phyloP scores from a whole-genome alignment of 2,329 filamentous ascomycete species.

The Cladosporium sp. region DNA sequence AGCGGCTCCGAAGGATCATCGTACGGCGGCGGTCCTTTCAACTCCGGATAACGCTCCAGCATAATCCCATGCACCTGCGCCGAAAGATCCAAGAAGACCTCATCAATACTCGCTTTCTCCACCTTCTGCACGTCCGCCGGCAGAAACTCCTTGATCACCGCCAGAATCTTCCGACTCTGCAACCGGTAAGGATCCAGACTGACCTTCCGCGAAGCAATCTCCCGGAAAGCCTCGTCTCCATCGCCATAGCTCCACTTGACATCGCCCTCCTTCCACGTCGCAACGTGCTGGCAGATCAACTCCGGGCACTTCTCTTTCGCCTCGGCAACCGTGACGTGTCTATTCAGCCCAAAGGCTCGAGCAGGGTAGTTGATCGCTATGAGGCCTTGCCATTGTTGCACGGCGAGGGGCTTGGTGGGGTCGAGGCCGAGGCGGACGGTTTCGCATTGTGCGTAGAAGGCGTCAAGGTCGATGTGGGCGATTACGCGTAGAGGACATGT shows the following conservation, averaged over 20 bases:
- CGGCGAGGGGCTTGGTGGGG: constrained; percentile 78
- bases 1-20: constrained; percentile 68
- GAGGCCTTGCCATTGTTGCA: constrained; percentile 92
- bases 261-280: constrained; percentile 90
- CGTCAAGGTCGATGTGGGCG: constrained; percentile 92
- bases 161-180: constrained; percentile 79
- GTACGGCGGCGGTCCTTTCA: constrained; percentile 67
- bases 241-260: constrained; percentile 83
- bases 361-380: constrained; percentile 97
- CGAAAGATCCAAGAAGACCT: constrained; percentile 91
- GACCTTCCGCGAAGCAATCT: constrained; percentile 88
- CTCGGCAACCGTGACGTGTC: constrained; percentile 77
- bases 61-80: constrained; percentile 76
- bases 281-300: constrained; percentile 86
- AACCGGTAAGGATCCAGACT: constrained; percentile 88
- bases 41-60: constrained; percentile 72
- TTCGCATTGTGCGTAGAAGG: constrained; percentile 94
- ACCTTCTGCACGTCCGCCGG: constrained; percentile 67
- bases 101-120: constrained; percentile 93
- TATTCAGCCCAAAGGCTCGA: constrained; percentile 72
- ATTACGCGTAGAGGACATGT: constrained; percentile 81
- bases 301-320: constrained; percentile 84
- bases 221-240: constrained; percentile 68
- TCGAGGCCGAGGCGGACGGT: constrained; percentile 78
- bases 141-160: constrained; percentile 71